Base-by-base conservation (phyloP, 352 stramenopile genomes). In the Phytophthora foliorum region DNA sequence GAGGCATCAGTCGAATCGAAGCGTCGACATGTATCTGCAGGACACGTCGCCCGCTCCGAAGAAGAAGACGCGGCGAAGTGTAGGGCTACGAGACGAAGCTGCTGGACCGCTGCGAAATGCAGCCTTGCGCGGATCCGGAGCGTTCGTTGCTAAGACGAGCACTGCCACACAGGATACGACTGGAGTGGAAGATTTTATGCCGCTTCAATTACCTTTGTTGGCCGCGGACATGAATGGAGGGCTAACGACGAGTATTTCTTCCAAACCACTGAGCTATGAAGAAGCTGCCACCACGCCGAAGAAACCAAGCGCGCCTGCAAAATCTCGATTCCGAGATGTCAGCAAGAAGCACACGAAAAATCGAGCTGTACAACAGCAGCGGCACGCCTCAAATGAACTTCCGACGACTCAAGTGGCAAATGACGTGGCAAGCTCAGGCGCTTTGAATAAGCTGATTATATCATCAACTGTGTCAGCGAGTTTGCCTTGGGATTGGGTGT, bases 401-500 rank as follows among this genome's bases (percentile, higher is more conserved):
- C 66, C 59, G 7, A 34, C 31, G 19, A 42, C 14, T 24, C 58
- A 65, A 57, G 14, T 4, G 34, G 21, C 25, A 16, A 66, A 34
- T 32, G 50, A 34, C 27, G 38, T 38, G 9, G 39, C 55, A 32
- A 54, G 21, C 32, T 17, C 62, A 50, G 56, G 52, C 39, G 51
- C 24, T 34, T 57, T 93, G 41, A 88, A 81, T 46, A 74, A 74
- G 16, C 63, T 84, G 4, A 61, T 89, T 8, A 22, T 79, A n/a
- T 81, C 63, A 17, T 78, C 83, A 13, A 89, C 82, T 0, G 55
- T 90, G 6, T 74, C 79, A 9, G 64, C 63, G 13, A 67, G 57
- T 0, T 34, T 91, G 1, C 82, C 86, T 10, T 80, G 79, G 69
- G 80, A 92, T 67, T 93, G 83, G 83, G 55, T 82, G 29, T 79